Evolutionary conservation across 2,329 filamentous ascomycete genomes (phyloP).

Genomic region (Fusarium sp.): DNA sequence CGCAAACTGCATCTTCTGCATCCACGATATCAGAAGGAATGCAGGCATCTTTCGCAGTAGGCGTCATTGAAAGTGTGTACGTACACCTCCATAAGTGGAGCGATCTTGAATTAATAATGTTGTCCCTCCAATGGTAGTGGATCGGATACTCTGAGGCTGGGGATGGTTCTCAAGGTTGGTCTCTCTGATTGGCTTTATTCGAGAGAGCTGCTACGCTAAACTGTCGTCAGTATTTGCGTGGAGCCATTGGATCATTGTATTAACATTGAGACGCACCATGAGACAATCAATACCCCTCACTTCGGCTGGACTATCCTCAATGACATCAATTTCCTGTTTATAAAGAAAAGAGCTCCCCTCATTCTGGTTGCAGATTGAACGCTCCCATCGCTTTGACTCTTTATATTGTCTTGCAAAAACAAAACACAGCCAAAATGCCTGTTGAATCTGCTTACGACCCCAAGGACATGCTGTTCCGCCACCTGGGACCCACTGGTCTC

Average conservation of each 20-base stretch:
- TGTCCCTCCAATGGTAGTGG: slow-evolving; percentile 9
- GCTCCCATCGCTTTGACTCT: not conserved
- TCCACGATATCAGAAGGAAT: not conserved
- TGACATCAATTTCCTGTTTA: slow-evolving; percentile 21
- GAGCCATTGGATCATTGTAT: slow-evolving; percentile 23
- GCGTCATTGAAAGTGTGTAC: slow-evolving; percentile 24
- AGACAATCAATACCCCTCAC: slow-evolving; percentile 22
- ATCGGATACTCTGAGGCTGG: not conserved
- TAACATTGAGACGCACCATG: not conserved
- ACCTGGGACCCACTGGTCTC: slow-evolving; percentile 45
- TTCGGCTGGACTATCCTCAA: slow-evolving; percentile 23
- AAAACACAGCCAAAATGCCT: slow-evolving; percentile 26
- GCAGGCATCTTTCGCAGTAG: slow-evolving; percentile 5
- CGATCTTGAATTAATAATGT: slow-evolving; percentile 30
- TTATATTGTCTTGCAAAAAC: not conserved
- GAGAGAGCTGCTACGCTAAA: slow-evolving; percentile 16
- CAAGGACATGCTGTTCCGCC: slow-evolving; percentile 48
- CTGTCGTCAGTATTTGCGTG: slow-evolving; percentile 26
- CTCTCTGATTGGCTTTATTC: slow-evolving; percentile 13
- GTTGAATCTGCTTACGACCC: slow-evolving; percentile 44
- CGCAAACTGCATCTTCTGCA: not conserved
- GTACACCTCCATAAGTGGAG: not conserved
- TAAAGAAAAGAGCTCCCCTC: slow-evolving; percentile 10
- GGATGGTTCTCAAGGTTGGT: not conserved
- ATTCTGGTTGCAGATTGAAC: not conserved